Percentiles rank a stretch among this genome's conserved stretches.
These are phyloP conservation scores for Cercospora sesami DNA, from an alignment of 2,329 filamentous ascomycete species.

Conservation along the genomic window DNA sequence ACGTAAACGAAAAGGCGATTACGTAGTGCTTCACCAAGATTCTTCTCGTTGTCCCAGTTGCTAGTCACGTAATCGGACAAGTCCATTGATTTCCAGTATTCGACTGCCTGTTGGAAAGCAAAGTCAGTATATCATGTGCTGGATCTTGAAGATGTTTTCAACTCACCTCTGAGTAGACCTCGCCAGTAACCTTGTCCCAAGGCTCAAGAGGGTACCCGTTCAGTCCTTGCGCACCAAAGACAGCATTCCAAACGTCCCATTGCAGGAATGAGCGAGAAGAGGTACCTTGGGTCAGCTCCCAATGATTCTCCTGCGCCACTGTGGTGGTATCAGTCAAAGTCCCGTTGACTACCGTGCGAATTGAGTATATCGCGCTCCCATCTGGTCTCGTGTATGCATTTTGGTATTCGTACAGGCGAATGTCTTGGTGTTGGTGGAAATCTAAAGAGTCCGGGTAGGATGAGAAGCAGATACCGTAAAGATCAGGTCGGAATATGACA, in stretches of 20 bases:
- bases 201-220: constrained; percentile 43
- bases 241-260: constrained; percentile 44
- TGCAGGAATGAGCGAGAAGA: constrained; percentile 39
- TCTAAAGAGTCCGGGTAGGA: constrained; percentile 43
- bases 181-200: constrained; percentile 44
- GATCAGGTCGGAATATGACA: constrained; percentile 42
- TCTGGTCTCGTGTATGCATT: constrained; percentile 34
- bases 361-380: constrained; percentile 38
- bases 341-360: constrained; percentile 35
- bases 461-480: constrained; percentile 43
- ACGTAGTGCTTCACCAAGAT: constrained; percentile 39
- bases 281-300: constrained; percentile 43
- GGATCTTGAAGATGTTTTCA: not conserved
- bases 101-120: constrained; percentile 31
- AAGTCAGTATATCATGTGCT: not conserved
- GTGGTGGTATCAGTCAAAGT: constrained; percentile 29
- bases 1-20: constrained; percentile 42
- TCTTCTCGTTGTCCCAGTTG: constrained; percentile 30
- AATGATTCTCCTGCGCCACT: constrained; percentile 31
- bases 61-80: constrained; percentile 38
- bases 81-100: constrained; percentile 43
- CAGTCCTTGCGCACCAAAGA: constrained; percentile 41
- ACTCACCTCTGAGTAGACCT: constrained; percentile 38
- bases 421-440: constrained; percentile 43
- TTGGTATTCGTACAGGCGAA: constrained; percentile 37